These are phyloP conservation scores for Stephania cephalantha DNA, from an alignment of 164 flowering plant species.

Conservation along the genomic window DNA sequence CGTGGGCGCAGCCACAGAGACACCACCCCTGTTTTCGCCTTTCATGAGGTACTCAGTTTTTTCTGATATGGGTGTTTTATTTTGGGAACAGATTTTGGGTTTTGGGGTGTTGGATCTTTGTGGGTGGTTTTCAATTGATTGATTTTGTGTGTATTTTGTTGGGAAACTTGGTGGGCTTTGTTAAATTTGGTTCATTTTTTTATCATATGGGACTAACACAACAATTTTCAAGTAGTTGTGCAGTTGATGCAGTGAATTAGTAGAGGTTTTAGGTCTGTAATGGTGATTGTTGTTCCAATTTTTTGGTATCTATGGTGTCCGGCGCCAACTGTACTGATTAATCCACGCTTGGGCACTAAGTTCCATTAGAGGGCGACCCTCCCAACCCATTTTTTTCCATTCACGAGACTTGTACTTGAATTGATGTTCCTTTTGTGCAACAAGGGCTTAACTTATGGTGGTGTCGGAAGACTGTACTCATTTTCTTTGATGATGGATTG, in stretches of 20 bases:
- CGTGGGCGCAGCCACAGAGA: constrained; percentile 29
- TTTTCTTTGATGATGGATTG: neutral
- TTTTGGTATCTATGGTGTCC: too few relatives aligned
- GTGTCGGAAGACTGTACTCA: neutral
- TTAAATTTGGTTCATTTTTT: too few relatives aligned
- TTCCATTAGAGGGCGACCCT: too few relatives aligned
- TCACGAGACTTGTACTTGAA: too few relatives aligned
- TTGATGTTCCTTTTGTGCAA: too few relatives aligned
- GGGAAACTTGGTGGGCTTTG: neutral
- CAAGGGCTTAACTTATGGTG: too few relatives aligned
- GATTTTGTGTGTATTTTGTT: neutral
- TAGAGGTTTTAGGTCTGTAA: too few relatives aligned
- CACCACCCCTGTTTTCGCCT: constrained; percentile 47
- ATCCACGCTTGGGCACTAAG: too few relatives aligned
- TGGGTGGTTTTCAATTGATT: neutral
- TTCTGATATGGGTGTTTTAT: neutral
- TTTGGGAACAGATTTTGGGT: neutral
- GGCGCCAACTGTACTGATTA: too few relatives aligned
- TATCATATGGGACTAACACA: neutral
- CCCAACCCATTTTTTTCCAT: too few relatives aligned
- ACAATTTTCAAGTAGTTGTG: too few relatives aligned
- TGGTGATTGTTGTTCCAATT: neutral
- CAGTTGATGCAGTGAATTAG: too few relatives aligned
- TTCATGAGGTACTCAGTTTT: constrained; percentile 55
- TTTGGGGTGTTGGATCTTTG: neutral